phyloP scores from a whole-genome alignment of 805 yeast genomes.

The Starmerella floris region DNA sequence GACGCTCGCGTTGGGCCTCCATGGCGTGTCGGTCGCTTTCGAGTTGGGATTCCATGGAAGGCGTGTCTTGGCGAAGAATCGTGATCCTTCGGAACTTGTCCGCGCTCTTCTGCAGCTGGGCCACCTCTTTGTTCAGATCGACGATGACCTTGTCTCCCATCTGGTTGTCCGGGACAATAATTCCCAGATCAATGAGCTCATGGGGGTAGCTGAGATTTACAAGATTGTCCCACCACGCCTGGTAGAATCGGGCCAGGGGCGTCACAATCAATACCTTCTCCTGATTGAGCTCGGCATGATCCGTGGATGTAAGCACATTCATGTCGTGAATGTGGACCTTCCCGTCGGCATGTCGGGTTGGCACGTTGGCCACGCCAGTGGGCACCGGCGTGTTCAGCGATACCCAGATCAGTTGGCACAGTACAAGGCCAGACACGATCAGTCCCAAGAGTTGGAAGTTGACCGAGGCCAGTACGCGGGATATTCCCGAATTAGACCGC shows the following conservation, averaged over 20 bases:
- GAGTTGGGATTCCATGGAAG: slow-evolving; percentile 50
- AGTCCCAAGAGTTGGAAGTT: slow-evolving; percentile 21
- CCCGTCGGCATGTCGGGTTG: slow-evolving; percentile 20
- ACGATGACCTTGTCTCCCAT: slow-evolving; percentile 74
- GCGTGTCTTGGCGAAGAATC: slow-evolving; percentile 78
- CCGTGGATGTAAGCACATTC: slow-evolving; percentile 59
- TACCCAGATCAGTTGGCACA: slow-evolving; percentile 13
- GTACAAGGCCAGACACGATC: slow-evolving; percentile 5
- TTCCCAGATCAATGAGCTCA: slow-evolving; percentile 72
- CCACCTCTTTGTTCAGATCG: slow-evolving; percentile 61
- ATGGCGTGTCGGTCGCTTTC: slow-evolving; percentile 90
- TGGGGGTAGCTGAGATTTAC: slow-evolving; percentile 68
- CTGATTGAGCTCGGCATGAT: slow-evolving; percentile 56
- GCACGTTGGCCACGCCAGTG: slow-evolving; percentile 20
- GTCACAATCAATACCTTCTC: slow-evolving; percentile 79
- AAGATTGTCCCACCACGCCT: slow-evolving; percentile 79
- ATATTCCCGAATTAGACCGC: slow-evolving; percentile 7
- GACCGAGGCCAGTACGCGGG: slow-evolving; percentile 19
- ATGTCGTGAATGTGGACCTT: slow-evolving; percentile 34
- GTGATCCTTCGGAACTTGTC: slow-evolving; percentile 71
- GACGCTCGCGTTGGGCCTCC: slow-evolving; percentile 72
- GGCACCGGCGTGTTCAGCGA: slow-evolving; percentile 15
- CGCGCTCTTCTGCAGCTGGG: slow-evolving; percentile 46
- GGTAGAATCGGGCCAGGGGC: slow-evolving; percentile 78
- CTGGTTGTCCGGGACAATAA: slow-evolving; percentile 69